Evolutionary conservation across 805 yeast species (phyloP).

Genomic region (Starmera dryadoides): DNA sequence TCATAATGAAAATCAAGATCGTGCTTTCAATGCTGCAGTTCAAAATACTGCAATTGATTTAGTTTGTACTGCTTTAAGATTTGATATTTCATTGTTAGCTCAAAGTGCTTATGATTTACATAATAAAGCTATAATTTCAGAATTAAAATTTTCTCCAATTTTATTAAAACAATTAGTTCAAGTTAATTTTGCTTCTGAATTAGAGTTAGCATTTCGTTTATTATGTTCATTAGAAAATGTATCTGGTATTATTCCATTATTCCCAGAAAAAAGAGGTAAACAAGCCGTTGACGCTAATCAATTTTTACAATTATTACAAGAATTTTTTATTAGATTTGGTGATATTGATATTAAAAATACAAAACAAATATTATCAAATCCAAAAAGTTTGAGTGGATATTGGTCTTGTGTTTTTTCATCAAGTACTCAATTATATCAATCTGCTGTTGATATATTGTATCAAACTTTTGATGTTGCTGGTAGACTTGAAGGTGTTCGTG

Average conservation of each 20-base stretch:
- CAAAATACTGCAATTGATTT: conserved; percentile 29
- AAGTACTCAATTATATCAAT: conserved; percentile 48
- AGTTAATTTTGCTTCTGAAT: conserved; percentile 16
- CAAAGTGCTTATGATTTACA: conserved; percentile 31
- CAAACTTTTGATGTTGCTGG: conserved; percentile 78
- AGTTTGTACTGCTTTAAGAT: conserved; percentile 33
- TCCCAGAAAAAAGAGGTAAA: conserved; percentile 8
- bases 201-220: conserved; percentile 16
- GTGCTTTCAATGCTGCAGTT: conserved; percentile 22
- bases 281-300: conserved; percentile 16
- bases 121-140: conserved; percentile 22
- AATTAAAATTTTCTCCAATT: conserved; percentile 20
- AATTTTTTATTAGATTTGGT: conserved; percentile 30
- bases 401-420: conserved; percentile 75
- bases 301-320: conserved; percentile 23
- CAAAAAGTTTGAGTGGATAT: conserved; percentile 48
- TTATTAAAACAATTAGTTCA: conserved; percentile 23
- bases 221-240: conserved; percentile 20
- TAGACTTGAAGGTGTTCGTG: conserved; percentile 66
- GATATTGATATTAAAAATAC: conserved; percentile 31
- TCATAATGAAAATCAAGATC: conserved; percentile 18
- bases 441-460: conserved; percentile 63
- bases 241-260: conserved; percentile 20
- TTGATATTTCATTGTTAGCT: conserved; percentile 38
- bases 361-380: conserved; percentile 30